Evolutionary conservation across 2,329 filamentous ascomycete species (phyloP), one percentile per base, ranked within the genome.

Genomic region (Mycosphaerella arachidis): DNA sequence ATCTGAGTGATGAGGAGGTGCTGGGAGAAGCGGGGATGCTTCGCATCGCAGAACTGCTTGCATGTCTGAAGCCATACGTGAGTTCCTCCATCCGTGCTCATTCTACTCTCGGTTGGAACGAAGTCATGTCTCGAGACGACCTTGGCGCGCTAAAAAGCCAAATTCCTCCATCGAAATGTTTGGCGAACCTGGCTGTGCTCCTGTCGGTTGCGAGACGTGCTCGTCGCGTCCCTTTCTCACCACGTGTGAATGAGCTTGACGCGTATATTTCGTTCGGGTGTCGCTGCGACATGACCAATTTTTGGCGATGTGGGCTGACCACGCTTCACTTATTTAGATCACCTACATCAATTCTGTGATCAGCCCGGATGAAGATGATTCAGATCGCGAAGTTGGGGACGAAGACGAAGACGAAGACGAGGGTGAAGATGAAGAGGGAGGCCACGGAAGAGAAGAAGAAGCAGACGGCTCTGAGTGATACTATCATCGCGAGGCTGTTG

Each of bases 21-120:
- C 78, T 86, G 37, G 79, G 81, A 50, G 77, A 83, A 51, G 78
- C 85, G 68, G 85, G 84, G 16, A 82, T 91, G 74, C 82, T 86
- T 31, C 84, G 83, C 69, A 81, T 96, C 55, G 79, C 81, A 55
- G 80, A 83, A 43, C 76, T 91, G 24, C 77, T 96, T 65, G 78
- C 80, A 33, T 81, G 84, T 55, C 84, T 96, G 82, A 85, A 86
- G 63, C 87, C 87, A 46, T 96, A 93, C 78, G 91, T 95, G 78
- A 88, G 90, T 84, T 20, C 8, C 13, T 4, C 27, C 20, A 16
- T 50, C 37, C 43, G 6, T 35, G 20, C 40, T 16, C 27, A 37
- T 20, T 24, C 31, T 58, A 27, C 18, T 16, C 29, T 18, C 53
- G 48, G 40, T 48, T 60, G 46, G 2, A 13, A 31, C 52, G 24